Conservation (phyloP, 1,284 basidiomycete genomes). For the Cryptococcus sp. region DNA sequence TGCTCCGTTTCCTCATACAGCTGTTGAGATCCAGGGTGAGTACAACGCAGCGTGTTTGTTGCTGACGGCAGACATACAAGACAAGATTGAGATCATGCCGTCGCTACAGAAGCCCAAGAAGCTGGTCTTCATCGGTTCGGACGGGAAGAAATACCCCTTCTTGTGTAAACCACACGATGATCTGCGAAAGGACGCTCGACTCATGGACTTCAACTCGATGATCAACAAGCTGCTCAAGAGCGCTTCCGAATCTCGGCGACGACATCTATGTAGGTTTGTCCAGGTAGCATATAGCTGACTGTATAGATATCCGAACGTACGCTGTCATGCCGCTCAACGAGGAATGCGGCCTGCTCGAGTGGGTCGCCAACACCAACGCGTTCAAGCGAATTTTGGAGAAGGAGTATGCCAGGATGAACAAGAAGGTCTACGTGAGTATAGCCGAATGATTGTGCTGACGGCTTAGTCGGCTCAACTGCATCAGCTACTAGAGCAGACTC, state of each 20-base stretch:
- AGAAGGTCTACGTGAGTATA: slow-evolving; percentile 59
- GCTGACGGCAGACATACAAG: slow-evolving; percentile 65
- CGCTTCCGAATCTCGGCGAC: slow-evolving; percentile 83
- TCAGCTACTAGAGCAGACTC: slow-evolving; percentile 56
- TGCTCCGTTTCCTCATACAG: slow-evolving; percentile 72
- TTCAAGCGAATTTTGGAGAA: slow-evolving; percentile 72
- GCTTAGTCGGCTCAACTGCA: slow-evolving; percentile 50
- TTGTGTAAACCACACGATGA: slow-evolving; percentile 98
- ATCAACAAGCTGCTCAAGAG: slow-evolving; percentile 96
- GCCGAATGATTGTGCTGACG: no score
- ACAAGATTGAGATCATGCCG: slow-evolving; percentile 85
- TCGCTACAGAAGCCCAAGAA: slow-evolving; percentile 91
- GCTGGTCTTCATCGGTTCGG: slow-evolving; percentile 74
- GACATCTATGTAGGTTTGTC: slow-evolving; percentile 68
- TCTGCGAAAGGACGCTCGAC: slow-evolving; percentile 88
- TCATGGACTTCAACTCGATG: slow-evolving; percentile 98
- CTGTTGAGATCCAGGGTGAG: slow-evolving; percentile 72
- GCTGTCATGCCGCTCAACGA: slow-evolving; percentile 95
- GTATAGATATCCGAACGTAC: slow-evolving; percentile 87
- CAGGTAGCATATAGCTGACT: slow-evolving; percentile 2
- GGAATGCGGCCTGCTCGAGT: slow-evolving; percentile 96
- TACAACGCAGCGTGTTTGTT: neutral
- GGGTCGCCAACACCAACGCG: slow-evolving; percentile 91
- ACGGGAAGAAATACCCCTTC: slow-evolving; percentile 84
- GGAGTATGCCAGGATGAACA: slow-evolving; percentile 62